phyloP scores from a whole-genome alignment of 1,284 basidiomycete species.

The Ceratobasidium theobromae region DNA sequence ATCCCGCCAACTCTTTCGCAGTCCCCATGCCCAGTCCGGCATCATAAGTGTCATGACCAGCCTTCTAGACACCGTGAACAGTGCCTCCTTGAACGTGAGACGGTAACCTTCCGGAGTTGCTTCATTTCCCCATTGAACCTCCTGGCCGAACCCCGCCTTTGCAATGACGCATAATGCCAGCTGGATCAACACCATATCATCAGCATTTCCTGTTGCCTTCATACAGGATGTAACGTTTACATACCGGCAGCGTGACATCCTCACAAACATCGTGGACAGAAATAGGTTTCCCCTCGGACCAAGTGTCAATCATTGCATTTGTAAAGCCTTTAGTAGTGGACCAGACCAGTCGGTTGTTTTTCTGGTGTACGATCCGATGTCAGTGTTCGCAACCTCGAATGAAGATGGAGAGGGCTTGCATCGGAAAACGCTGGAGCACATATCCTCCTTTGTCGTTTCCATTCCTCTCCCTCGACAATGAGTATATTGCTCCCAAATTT shows the following conservation, averaged over 20 bases:
- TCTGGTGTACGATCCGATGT: background rate
- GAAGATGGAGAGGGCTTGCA: background rate
- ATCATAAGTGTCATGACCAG: background rate
- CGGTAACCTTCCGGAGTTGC: slow-evolving; percentile 3
- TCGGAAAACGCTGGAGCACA: slow-evolving; percentile 5
- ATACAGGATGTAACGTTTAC: background rate
- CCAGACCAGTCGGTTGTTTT: slow-evolving; percentile 6
- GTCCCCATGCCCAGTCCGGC: slow-evolving; percentile 14
- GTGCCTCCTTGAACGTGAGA: slow-evolving; percentile 29
- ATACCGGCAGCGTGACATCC: slow-evolving; percentile 1
- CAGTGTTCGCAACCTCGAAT: background rate
- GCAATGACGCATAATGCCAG: slow-evolving; percentile 29
- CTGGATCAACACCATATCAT: background rate
- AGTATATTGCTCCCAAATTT: background rate
- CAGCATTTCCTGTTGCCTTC: background rate
- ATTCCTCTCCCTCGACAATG: background rate
- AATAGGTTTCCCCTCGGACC: background rate
- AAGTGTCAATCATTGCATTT: background rate
- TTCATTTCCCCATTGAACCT: slow-evolving; percentile 25
- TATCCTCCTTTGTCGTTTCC: slow-evolving; percentile 8
- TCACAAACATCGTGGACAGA: background rate
- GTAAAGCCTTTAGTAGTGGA: background rate
- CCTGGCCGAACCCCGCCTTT: slow-evolving; percentile 34
- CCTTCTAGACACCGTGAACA: background rate
- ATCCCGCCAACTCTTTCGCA: background rate